These are phyloP conservation scores for Pascua sp. DNA, from an alignment of 1,284 basidiomycete genomes.

Conservation along the genomic window DNA sequence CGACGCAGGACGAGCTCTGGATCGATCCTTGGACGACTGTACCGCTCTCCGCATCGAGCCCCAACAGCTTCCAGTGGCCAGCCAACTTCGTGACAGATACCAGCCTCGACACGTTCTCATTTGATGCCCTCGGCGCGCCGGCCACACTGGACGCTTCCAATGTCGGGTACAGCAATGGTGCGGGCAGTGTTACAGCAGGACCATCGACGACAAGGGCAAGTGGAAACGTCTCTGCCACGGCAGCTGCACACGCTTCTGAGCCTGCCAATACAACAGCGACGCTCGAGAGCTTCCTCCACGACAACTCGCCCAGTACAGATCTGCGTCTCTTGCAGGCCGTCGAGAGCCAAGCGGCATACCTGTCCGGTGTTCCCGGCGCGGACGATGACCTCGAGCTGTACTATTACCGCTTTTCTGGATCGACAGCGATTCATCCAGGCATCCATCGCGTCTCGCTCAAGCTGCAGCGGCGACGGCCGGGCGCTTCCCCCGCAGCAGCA, in stretches of 20 bases:
- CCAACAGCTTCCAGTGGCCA: not conserved
- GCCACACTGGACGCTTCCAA: no score
- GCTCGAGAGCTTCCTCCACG: constrained; percentile 8
- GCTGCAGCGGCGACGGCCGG: constrained; percentile 33
- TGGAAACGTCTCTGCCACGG: no score
- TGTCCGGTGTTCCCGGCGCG: constrained; percentile 47
- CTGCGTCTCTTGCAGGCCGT: constrained; percentile 43
- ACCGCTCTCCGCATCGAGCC: no score
- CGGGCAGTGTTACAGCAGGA: no score
- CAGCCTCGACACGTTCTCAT: not conserved
- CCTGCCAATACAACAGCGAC: not conserved
- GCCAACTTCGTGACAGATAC: constrained; percentile 7
- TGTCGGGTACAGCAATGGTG: no score
- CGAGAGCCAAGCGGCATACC: constrained; percentile 48
- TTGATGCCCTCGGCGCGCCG: not conserved
- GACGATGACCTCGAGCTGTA: constrained; percentile 48
- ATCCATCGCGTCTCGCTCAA: constrained; percentile 52
- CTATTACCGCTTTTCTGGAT: constrained; percentile 51
- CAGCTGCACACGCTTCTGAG: no score
- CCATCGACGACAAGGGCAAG: no score
- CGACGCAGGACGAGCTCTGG: no score
- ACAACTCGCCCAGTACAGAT: constrained; percentile 28
- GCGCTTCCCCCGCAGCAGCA: not conserved
- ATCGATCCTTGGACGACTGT: no score
- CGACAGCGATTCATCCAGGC: constrained; percentile 47